phyloP scores from a whole-genome alignment of 2,329 filamentous ascomycete species.

The Ceratocystis papillata region DNA sequence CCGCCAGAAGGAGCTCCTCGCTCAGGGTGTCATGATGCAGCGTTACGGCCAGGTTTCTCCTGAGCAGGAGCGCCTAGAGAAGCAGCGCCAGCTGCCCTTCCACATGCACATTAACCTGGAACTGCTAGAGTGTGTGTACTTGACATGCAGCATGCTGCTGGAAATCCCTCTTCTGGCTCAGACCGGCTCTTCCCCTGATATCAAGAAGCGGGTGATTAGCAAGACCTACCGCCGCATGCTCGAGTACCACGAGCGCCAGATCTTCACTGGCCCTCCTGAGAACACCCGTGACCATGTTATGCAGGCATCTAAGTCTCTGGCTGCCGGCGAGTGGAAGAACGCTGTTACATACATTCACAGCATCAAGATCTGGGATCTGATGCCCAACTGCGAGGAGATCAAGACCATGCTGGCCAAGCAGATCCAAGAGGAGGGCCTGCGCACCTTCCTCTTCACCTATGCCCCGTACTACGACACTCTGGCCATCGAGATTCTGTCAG shows the following conservation, averaged over 20 bases:
- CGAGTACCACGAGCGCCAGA: constrained; percentile 98
- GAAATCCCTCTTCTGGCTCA: constrained; percentile 96
- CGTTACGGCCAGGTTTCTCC: constrained; percentile 91
- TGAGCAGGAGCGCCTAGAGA: constrained; percentile 93
- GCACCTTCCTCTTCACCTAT: constrained; percentile 98
- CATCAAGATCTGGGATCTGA: constrained; percentile 99
- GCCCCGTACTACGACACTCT: constrained; percentile 98
- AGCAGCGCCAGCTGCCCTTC: constrained; percentile 95
- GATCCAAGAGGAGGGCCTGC: constrained; percentile 95
- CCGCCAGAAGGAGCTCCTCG: constrained; percentile 92
- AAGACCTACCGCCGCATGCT: constrained; percentile 99
- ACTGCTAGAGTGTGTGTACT: constrained; percentile 92
- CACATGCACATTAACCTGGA: constrained; percentile 99
- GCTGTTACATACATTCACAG: constrained; percentile 84
- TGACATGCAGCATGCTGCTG: constrained; percentile 97
- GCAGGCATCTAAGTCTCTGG: constrained; percentile 94
- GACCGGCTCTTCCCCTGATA: constrained; percentile 88
- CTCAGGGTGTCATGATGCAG: constrained; percentile 97
- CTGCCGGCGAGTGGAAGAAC: constrained; percentile 98
- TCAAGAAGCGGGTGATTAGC: constrained; percentile 96
- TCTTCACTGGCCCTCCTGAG: constrained; percentile 96
- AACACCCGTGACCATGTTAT: constrained; percentile 99
- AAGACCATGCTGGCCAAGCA: constrained; percentile 95
- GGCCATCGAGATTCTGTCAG: constrained; percentile 68
- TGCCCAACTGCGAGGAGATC: constrained; percentile 84